Percentiles rank a stretch among this genome's conserved stretches.
phyloP scores from a whole-genome alignment of 805 yeast species.

The Monosporozyma servazzii region DNA sequence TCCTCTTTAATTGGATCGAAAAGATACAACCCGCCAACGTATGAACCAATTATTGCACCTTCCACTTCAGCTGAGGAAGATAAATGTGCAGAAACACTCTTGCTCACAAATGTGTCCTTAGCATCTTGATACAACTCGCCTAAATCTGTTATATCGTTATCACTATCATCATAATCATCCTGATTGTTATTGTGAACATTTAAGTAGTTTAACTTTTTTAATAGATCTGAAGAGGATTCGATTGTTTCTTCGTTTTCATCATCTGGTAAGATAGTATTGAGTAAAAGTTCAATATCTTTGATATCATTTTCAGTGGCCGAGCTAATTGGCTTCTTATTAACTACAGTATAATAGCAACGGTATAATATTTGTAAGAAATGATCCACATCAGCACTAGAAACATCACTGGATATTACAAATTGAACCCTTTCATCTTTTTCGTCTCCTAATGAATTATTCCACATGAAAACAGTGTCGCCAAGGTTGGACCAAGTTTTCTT shows the following conservation, averaged over 20 bases:
- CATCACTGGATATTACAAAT: constrained; percentile 57
- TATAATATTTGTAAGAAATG: constrained; percentile 53
- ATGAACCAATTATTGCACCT: constrained; percentile 13
- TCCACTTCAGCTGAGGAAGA: constrained; percentile 7
- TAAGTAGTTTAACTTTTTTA: not conserved
- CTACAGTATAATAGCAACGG: constrained; percentile 68
- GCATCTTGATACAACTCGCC: constrained; percentile 13
- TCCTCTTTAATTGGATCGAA: constrained; percentile 44
- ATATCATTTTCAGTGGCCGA: constrained; percentile 41
- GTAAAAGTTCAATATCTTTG: constrained; percentile 41
- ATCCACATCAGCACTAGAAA: constrained; percentile 43
- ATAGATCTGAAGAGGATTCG: not conserved
- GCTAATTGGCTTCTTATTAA: constrained; percentile 47
- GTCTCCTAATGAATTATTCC: constrained; percentile 85
- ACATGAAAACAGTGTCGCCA: constrained; percentile 52
- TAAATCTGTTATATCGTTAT: constrained; percentile 2
- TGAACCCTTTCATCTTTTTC: constrained; percentile 72
- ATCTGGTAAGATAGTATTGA: constrained; percentile 13
- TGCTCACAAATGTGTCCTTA: constrained; percentile 4
- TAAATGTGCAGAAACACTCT: not conserved
- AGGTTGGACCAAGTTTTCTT: constrained; percentile 43
- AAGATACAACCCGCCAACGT: constrained; percentile 36
- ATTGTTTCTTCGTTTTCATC: constrained; percentile 7
- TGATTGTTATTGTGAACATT: constrained; percentile 1
- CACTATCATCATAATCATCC: constrained; percentile 9